phyloP scores from a whole-genome alignment of 495 filamentous ascomycete genomes.

The Aspergillus biplanus region DNA sequence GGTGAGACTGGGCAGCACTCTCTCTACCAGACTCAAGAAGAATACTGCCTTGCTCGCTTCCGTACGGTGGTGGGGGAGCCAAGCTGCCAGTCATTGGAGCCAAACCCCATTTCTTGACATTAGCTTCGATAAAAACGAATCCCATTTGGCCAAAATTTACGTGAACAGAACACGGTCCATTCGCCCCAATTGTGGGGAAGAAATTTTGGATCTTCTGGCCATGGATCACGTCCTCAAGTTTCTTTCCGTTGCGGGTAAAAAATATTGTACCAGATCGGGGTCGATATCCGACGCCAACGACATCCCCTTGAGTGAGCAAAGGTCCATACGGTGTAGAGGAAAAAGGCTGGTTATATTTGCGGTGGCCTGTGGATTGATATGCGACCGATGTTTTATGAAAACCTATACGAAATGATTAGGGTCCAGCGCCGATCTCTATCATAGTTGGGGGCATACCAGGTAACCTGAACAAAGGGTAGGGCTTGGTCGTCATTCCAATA shows the following conservation, averaged over 20 bases:
- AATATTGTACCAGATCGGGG: slow-evolving; percentile 94
- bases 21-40: slow-evolving; percentile 85
- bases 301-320: slow-evolving; percentile 85
- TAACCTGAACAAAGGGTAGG: slow-evolving; percentile 91
- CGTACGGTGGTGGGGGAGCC: slow-evolving; percentile 94
- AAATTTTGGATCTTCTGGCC: slow-evolving; percentile 93
- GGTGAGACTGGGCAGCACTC: slow-evolving; percentile 59
- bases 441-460: slow-evolving; percentile 65
- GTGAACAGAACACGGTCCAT: slow-evolving; percentile 87
- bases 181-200: slow-evolving; percentile 93
- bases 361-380: slow-evolving; percentile 83
- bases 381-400: slow-evolving; percentile 91
- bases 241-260: slow-evolving; percentile 98
- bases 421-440: not conserved
- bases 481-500: slow-evolving; percentile 93
- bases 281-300: slow-evolving; percentile 93
- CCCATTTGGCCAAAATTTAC: slow-evolving; percentile 98
- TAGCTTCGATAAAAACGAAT: slow-evolving; percentile 98
- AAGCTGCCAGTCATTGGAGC: slow-evolving; percentile 95
- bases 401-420: slow-evolving; percentile 54
- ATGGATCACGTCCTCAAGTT: slow-evolving; percentile 91
- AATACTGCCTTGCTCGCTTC: slow-evolving; percentile 94
- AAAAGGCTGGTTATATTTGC: slow-evolving; percentile 93
- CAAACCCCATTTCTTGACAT: slow-evolving; percentile 99
- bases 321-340: slow-evolving; percentile 77